A percentile compares a stretch with the other conserved stretches of the same genome.
Evolutionary conservation across 352 stramenopile species (phyloP).

Genomic region (Phytophthora cryptogea): DNA sequence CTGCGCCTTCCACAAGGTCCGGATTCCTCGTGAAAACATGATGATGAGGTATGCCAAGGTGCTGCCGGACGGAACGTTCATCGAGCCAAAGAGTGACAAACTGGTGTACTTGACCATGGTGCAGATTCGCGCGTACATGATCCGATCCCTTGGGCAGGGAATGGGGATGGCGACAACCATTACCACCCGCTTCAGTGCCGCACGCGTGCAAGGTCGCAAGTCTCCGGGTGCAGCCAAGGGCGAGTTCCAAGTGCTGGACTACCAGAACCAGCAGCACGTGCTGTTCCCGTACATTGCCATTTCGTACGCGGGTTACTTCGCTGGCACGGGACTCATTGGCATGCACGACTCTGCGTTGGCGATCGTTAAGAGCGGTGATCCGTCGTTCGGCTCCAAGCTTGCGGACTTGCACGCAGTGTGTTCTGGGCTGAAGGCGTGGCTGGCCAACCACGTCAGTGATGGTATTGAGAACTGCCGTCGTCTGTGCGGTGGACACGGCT

Average conservation of each 20-base stretch:
- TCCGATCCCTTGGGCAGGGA: slow-evolving; percentile 26
- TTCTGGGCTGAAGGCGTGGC: too few relatives aligned
- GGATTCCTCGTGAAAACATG: slow-evolving; percentile 31
- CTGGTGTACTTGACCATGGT: slow-evolving; percentile 70
- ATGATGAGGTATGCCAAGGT: slow-evolving; percentile 42
- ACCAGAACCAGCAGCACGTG: slow-evolving; percentile 56
- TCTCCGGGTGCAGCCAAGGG: too few relatives aligned
- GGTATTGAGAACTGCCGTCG: slow-evolving; percentile 32
- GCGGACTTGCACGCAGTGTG: too few relatives aligned
- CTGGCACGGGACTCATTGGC: too few relatives aligned
- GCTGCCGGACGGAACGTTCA: slow-evolving; percentile 52
- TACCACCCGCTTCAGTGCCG: slow-evolving; percentile 54
- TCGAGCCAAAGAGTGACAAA: slow-evolving; percentile 66
- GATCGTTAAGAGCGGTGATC: too few relatives aligned
- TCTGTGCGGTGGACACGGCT: slow-evolving; percentile 22
- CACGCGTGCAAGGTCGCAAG: slow-evolving; percentile 48
- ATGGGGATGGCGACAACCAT: slow-evolving; percentile 53
- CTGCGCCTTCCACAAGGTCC: slow-evolving; percentile 25
- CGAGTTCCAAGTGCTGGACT: slow-evolving; percentile 53
- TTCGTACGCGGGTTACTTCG: slow-evolving; percentile 45
- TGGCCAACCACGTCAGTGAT: too few relatives aligned
- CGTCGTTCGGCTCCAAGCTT: too few relatives aligned
- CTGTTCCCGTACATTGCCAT: too few relatives aligned
- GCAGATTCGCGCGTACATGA: slow-evolving; percentile 40
- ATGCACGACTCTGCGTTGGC: too few relatives aligned